These are phyloP conservation scores for Vigna unguiculata DNA, from an alignment of 306 rosid species.

Conservation along the genomic window DNA sequence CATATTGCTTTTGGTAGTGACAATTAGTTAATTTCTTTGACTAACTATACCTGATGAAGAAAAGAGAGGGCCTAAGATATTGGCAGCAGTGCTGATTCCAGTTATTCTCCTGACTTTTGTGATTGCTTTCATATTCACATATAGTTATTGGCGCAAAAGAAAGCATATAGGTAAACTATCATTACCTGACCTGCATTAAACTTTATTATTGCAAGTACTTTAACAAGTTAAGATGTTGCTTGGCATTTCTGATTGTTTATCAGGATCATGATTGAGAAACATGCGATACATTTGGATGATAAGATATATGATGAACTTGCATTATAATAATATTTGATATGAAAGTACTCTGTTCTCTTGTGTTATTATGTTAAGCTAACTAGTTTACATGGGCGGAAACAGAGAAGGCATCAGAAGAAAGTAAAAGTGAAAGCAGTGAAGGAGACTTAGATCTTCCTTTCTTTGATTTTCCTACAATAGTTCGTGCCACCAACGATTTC, in stretches of 20 bases:
- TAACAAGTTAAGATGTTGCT: slow-evolving; percentile 2
- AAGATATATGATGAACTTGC: not conserved
- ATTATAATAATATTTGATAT: not conserved
- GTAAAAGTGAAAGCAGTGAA: not conserved
- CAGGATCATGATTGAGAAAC: not conserved
- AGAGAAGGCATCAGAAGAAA: not conserved
- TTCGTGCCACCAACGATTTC: slow-evolving; percentile 52
- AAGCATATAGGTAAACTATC: slow-evolving; percentile 23
- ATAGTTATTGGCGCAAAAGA: slow-evolving; percentile 29
- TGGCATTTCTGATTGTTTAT: not conserved
- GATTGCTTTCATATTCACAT: slow-evolving; percentile 12
- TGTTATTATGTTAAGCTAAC: not conserved
- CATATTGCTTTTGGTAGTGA: not conserved
- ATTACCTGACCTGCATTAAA: not conserved
- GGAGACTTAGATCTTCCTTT: slow-evolving; percentile 59
- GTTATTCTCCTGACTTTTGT: not conserved
- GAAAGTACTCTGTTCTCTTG: not conserved
- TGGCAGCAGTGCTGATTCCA: slow-evolving; percentile 22
- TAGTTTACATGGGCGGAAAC: slow-evolving; percentile 2
- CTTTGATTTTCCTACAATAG: slow-evolving; percentile 43
- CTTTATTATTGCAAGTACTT: slow-evolving; percentile 13
- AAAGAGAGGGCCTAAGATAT: not conserved
- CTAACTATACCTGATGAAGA: not conserved
- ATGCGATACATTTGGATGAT: not conserved
- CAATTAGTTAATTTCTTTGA: not conserved